These are phyloP conservation scores for Volutella citrinella DNA, from an alignment of 2,329 filamentous ascomycete genomes.

Conservation along the genomic window DNA sequence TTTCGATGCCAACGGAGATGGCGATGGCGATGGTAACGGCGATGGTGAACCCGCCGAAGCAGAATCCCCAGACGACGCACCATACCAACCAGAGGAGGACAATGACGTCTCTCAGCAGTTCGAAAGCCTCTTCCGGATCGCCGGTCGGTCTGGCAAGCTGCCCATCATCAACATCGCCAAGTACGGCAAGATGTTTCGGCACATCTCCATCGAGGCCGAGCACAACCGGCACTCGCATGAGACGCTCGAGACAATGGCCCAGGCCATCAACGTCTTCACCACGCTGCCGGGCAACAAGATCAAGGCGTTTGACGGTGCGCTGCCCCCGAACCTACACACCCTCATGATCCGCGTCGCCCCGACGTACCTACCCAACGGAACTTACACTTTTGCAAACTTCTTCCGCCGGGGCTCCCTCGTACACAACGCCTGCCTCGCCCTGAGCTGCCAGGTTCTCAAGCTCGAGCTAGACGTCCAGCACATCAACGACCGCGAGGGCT, in stretches of 20 bases:
- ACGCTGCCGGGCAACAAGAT: slow-evolving; percentile 10
- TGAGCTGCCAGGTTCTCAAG: slow-evolving; percentile 35
- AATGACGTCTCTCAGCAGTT: no score
- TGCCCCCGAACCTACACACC: slow-evolving; percentile 34
- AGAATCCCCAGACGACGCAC: not conserved
- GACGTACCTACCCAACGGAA: slow-evolving; percentile 3
- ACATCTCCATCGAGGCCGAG: slow-evolving; percentile 42
- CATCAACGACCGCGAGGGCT: slow-evolving; percentile 9
- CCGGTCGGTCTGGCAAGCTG: not conserved
- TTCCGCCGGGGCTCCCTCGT: slow-evolving; percentile 29
- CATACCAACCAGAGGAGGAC: slow-evolving; percentile 14
- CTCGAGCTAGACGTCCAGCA: slow-evolving; percentile 31
- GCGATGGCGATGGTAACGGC: slow-evolving; percentile 7
- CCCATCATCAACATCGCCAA: slow-evolving; percentile 30
- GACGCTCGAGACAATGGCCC: slow-evolving; percentile 29
- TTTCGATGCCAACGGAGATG: slow-evolving; percentile 1
- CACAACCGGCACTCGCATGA: slow-evolving; percentile 31
- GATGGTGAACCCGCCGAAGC: not conserved
- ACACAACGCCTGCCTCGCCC: slow-evolving; percentile 25
- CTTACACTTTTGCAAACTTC: slow-evolving; percentile 36
- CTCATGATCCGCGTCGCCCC: slow-evolving; percentile 42
- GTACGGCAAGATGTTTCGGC: slow-evolving; percentile 39
- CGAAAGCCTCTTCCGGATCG: no score
- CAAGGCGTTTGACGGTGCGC: slow-evolving; percentile 10
- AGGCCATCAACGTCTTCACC: slow-evolving; percentile 36